Conservation (phyloP, 169 alveolate species). For the Plasmodium vivax region DNA sequence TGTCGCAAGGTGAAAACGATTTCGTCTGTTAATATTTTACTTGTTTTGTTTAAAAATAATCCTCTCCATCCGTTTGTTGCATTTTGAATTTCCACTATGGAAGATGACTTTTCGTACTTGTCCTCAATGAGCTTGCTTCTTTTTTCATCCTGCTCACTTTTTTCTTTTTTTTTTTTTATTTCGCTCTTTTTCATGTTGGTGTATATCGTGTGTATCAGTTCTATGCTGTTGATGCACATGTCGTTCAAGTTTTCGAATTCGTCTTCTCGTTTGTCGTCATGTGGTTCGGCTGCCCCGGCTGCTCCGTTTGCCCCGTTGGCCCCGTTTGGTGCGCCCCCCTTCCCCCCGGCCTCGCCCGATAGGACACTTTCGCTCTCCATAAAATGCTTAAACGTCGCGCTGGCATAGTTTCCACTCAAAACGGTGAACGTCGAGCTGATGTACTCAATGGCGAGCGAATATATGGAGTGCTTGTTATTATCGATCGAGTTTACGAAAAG, state of each 20-base stretch:
- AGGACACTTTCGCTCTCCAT: conserved; percentile 32
- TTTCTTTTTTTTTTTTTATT: conserved; percentile 10
- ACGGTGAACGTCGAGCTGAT: conserved; percentile 44
- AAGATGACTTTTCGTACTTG: conserved; percentile 38
- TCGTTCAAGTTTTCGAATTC: conserved; percentile 23
- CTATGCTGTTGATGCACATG: conserved; percentile 40
- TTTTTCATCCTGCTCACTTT: not conserved
- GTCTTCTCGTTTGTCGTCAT: not conserved
- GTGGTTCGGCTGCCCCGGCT: not conserved
- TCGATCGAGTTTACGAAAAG: conserved; percentile 45
- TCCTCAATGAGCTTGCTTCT: not conserved
- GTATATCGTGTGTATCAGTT: conserved; percentile 60
- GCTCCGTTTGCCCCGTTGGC: not conserved
- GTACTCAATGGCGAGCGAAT: conserved; percentile 38
- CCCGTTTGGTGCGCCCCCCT: not conserved
- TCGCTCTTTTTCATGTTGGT: conserved; percentile 58
- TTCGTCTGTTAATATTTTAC: conserved; percentile 76
- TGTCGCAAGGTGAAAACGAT: conserved; percentile 66
- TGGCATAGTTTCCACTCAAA: conserved; percentile 24
- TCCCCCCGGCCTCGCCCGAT: not conserved
- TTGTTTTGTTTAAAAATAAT: conserved; percentile 52
- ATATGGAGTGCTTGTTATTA: conserved; percentile 50
- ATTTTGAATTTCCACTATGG: conserved; percentile 60
- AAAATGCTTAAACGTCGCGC: conserved; percentile 65
- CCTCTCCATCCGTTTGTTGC: conserved; percentile 67